These are phyloP conservation scores for Fraxinus xanthoxyloides DNA, from an alignment of 305 asterid species.

Conservation along the genomic window DNA sequence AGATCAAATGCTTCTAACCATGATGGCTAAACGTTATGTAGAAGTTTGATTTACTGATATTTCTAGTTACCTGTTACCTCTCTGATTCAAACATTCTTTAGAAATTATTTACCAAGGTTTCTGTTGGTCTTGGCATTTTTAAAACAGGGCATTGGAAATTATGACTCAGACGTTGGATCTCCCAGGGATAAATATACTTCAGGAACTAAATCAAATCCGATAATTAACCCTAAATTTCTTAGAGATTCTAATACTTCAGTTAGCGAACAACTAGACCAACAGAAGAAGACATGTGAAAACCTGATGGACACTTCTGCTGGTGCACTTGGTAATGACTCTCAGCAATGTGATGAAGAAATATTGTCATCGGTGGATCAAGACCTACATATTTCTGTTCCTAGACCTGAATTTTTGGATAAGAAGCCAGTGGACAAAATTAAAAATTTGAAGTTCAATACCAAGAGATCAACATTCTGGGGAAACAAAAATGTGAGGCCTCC, in stretches of 20 bases:
- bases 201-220: slow-evolving; percentile 41
- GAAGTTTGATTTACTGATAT: slow-evolving; percentile 10
- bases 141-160: slow-evolving; percentile 64
- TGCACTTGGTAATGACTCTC: slow-evolving; percentile 55
- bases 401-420: slow-evolving; percentile 50
- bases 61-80: neutral
- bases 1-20: neutral
- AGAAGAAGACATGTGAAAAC: slow-evolving; percentile 38
- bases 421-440: slow-evolving; percentile 50
- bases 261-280: slow-evolving; percentile 55
- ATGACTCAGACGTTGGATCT: slow-evolving; percentile 71
- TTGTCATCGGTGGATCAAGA: slow-evolving; percentile 73
- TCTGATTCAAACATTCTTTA: neutral
- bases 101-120: slow-evolving; percentile 14
- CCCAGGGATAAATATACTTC: slow-evolving; percentile 39
- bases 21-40: neutral
- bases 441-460: slow-evolving; percentile 47
- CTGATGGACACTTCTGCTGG: slow-evolving; percentile 48
- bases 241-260: slow-evolving; percentile 47
- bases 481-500: slow-evolving; percentile 68
- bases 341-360: slow-evolving; percentile 73
- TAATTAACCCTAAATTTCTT: slow-evolving; percentile 41
- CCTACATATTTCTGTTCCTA: slow-evolving; percentile 55
- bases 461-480: slow-evolving; percentile 86
- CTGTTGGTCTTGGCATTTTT: slow-evolving; percentile 29